These are phyloP conservation scores for Scedosporium boydii DNA, from an alignment of 2,329 filamentous ascomycete genomes.

Conservation along the genomic window DNA sequence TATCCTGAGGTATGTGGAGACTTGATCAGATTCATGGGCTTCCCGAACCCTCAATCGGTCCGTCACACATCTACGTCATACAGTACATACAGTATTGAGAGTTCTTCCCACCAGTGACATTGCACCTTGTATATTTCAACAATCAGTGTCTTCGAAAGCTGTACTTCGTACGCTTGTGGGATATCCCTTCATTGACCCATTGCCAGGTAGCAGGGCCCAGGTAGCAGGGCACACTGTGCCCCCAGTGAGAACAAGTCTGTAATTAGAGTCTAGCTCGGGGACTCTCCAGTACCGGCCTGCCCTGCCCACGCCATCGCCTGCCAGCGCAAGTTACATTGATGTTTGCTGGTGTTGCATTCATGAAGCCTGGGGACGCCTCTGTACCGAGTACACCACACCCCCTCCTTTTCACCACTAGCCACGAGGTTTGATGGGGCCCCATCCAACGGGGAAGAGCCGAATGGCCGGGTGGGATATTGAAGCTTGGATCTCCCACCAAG, in stretches of 20 bases:
- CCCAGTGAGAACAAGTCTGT: no score
- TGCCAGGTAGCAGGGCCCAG: no score
- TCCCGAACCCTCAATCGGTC: not conserved
- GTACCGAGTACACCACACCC: not conserved
- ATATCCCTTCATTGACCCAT: no score
- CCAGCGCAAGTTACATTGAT: not conserved
- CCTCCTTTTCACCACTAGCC: constrained; percentile 1
- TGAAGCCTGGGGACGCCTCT: not conserved
- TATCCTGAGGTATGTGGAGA: no score
- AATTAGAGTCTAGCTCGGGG: no score
- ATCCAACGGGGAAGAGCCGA: constrained; percentile 5
- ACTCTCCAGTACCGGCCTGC: no score
- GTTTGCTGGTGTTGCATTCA: not conserved
- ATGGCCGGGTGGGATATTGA: not conserved
- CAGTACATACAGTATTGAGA: no score
- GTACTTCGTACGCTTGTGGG: no score
- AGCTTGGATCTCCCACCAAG: not conserved
- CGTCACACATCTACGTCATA: no score
- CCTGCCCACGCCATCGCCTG: no score
- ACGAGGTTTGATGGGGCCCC: not conserved
- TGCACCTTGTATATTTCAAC: not conserved
- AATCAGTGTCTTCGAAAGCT: no score
- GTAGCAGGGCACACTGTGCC: no score
- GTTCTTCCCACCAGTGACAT: not conserved
- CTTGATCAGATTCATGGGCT: not conserved